Base-by-base conservation (phyloP, 2,329 filamentous ascomycete genomes). In the Didymellaceae sp. region DNA sequence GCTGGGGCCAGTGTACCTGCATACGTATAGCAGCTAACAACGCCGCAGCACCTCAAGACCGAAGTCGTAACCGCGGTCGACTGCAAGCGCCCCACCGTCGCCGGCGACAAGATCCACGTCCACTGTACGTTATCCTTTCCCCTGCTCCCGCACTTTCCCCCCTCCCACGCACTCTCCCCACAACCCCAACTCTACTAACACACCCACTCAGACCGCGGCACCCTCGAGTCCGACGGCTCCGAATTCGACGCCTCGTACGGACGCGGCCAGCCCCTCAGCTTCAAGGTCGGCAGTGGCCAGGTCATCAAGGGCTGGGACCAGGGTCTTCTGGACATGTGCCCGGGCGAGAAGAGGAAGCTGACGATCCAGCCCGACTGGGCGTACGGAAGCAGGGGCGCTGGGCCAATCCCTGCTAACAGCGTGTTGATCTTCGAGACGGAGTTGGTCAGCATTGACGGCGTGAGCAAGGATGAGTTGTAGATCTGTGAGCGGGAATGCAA, bases 301-400 rank as follows among this genome's bases (percentile, higher is more conserved):
- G 94, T 97, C 52, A 99, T 99, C 77, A 91, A 94, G 80, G 93
- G 93, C 67, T 97, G 92, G 92, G 93, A 97, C 67, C 79, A 96
- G 70, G 93, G 93, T 43, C 83, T 97, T 18, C 71, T 95, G 35
- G 90, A 92, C 70, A 97, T 97, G 93, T 97, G 93, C 77, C 88
- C 94, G 63, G 94, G 94, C 58, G 93, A 99, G 81, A 96, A 96
- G 85, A 84, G 75, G 76, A 93, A 86, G 52, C 79, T 99, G 71
- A 97, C 91, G 21, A 94, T 99, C 44, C 91, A 91, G 42, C 91
- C 93, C 17, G 87, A 90, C 72, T 84, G 87, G 69, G 93, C 87
- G 41, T 97, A 97, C 72, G 93, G 93, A 52, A 78, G 86, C 58
- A 83, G 88, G 54, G 82, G 78, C 44, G 84, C 94, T 73, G 92